A percentile compares a stretch with the other conserved stretches of the same genome.
Evolutionary conservation across 2,329 filamentous ascomycete genomes (phyloP).

Genomic region (Sclerotinia borealis): DNA sequence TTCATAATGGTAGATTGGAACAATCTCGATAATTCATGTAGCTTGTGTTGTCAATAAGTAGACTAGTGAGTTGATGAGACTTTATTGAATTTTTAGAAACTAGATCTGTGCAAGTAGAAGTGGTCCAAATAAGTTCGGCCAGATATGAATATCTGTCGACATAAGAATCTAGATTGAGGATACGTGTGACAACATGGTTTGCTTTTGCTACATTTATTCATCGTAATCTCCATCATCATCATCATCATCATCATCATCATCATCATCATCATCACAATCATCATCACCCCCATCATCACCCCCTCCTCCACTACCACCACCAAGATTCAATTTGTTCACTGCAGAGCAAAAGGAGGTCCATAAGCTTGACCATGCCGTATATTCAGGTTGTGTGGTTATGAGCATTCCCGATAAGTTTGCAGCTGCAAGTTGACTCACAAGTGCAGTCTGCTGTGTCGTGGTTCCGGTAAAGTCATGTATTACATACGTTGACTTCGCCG

Average conservation of each 20-base stretch:
- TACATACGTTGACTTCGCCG: conserved; percentile 17
- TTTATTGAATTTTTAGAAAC: background rate
- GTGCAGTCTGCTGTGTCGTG: conserved; percentile 11
- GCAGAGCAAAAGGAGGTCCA: conserved; percentile 17
- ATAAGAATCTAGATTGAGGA: background rate
- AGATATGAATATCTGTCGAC: background rate
- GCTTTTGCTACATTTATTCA: background rate
- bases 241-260: no score
- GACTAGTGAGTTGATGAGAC: background rate
- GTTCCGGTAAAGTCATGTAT: conserved; percentile 22
- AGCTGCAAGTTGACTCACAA: conserved; percentile 19
- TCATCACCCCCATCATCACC: rapidly evolving
- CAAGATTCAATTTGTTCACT: conserved; percentile 10
- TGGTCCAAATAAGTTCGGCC: no score
- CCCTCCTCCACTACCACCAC: background rate
- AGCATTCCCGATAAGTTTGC: conserved; percentile 18
- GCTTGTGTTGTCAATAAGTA: background rate
- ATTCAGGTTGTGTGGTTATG: conserved; percentile 20
- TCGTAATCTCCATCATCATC: background rate
- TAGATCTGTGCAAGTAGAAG: background rate
- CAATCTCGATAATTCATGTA: background rate
- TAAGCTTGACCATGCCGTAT: conserved; percentile 13
- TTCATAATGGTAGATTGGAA: background rate
- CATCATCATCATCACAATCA: background rate
- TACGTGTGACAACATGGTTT: background rate